Evolutionary conservation across 202 grass and related monocot genomes (phyloP).

Genomic region (Musa balbisiana): DNA sequence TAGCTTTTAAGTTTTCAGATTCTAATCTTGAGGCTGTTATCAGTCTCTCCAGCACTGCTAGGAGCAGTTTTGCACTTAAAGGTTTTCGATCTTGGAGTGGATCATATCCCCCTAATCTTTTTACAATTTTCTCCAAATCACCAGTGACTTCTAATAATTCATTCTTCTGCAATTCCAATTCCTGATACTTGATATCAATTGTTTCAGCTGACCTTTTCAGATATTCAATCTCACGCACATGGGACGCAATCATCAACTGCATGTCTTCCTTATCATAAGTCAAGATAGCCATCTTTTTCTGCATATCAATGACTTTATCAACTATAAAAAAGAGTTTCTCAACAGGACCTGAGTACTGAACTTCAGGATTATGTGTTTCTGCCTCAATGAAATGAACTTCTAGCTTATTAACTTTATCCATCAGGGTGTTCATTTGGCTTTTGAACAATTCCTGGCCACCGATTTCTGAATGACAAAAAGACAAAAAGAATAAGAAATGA

Average conservation of each 20-base stretch:
- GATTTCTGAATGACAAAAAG: constrained; percentile 35
- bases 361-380: constrained; percentile 28
- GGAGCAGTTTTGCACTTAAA: constrained; percentile 41
- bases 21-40: constrained; percentile 46
- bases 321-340: constrained; percentile 63
- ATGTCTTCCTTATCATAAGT: constrained; percentile 76
- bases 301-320: constrained; percentile 60
- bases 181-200: constrained; percentile 31
- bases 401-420: constrained; percentile 75
- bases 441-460: constrained; percentile 36
- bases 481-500: constrained; percentile 26
- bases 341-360: constrained; percentile 37
- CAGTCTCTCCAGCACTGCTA: constrained; percentile 82
- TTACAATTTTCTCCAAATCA: constrained; percentile 77
- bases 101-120: constrained; percentile 68
- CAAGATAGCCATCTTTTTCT: constrained; percentile 40
- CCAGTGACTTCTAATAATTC: constrained; percentile 51
- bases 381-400: constrained; percentile 33
- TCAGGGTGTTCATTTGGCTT: constrained; percentile 52
- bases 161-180: constrained; percentile 47
- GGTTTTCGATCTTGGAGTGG: constrained; percentile 51
- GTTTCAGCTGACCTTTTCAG: constrained; percentile 54
- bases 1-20: constrained; percentile 64
- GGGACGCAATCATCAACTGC: constrained; percentile 63
- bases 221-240: constrained; percentile 54